Base-by-base conservation (phyloP, 352 stramenopile genomes). In the Phytopythium litorale region DNA sequence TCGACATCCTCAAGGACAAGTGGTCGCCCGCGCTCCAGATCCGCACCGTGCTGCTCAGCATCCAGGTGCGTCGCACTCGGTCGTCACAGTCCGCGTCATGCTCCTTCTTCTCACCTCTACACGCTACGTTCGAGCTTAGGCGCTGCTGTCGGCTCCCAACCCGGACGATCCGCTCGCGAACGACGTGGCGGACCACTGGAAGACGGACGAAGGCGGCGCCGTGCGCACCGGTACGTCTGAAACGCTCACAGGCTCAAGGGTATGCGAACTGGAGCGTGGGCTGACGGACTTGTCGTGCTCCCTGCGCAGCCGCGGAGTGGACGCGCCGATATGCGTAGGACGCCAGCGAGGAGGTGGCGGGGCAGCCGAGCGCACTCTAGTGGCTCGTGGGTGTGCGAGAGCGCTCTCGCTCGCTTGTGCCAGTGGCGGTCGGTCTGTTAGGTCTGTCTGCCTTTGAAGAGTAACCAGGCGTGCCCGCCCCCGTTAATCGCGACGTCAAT, bases 1-100 rank as follows among this genome's bases (percentile, higher is more conserved):
- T 99, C 50, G 97, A 99, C 71, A 99, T 99, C 72, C 82, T 99
- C 60, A 99, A 99, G 76, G 96, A 99, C 82, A 99, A 99, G 78
- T 99, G 97, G 97, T 98, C 92, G 56, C 97, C 97, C 1, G 97
- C 96, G n/a, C 84, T 99, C 46, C 96, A 99, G 84, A 99, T 99
- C 75, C 82, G 96, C 70, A 99, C 96, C 2, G 96, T 99, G 54
- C 79, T 99, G 19, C 78, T 99, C 58, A 98, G 88, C 66, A 99
- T 99, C 72, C 97, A 99, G 73, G 88, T 73, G 49, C 18, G 49
- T 53, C 43, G 43, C 16, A 11, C 1, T 30, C n/a, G 21, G 21
- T 30, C 28, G 28, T 30, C 28, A 4, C 28, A 4, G 28, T 30
- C 28, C 28, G 28, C 28, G 28, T 30, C 28, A 30, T 4, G 28